These are phyloP conservation scores for Halophytophthora polymorphica DNA, from an alignment of 352 stramenopile species.

Conservation along the genomic window DNA sequence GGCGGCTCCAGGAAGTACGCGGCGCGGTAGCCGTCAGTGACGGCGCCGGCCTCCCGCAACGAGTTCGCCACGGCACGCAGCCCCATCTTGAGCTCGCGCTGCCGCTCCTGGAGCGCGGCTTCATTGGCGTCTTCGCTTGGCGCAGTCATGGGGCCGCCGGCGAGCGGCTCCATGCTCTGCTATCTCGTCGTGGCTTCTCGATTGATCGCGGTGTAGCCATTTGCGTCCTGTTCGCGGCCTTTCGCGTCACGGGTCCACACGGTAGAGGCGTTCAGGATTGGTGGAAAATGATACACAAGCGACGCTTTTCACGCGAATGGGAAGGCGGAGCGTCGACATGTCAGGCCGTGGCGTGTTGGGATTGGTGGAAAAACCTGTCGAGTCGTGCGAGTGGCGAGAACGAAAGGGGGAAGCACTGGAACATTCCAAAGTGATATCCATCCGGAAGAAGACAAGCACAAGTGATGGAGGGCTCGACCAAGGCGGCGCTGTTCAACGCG, in stretches of 20 bases:
- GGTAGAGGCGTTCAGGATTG: too few species aligned
- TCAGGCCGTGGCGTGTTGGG: too few species aligned
- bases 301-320: too few species aligned
- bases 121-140: constrained; percentile 20
- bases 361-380: background rate
- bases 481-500: constrained; percentile 70
- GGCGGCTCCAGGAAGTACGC: constrained; percentile 50
- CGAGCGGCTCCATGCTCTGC: constrained; percentile 8
- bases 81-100: constrained; percentile 32
- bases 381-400: constrained; percentile 1
- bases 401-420: constrained; percentile 12
- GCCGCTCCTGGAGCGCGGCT: constrained; percentile 33
- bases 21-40: constrained; percentile 45
- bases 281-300: constrained; percentile 4
- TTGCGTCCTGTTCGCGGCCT: constrained; percentile 2
- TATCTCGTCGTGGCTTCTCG: too few species aligned
- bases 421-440: constrained; percentile 12
- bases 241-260: background rate
- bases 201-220: constrained; percentile 19
- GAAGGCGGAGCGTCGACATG: too few species aligned
- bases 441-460: constrained; percentile 7
- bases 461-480: constrained; percentile 33
- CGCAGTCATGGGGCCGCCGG: background rate
- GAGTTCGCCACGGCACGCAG: constrained; percentile 37
- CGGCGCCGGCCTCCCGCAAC: constrained; percentile 43